Evolutionary conservation across 345 rosid species (phyloP).

Genomic region (Melaleuca quinquenervia): DNA sequence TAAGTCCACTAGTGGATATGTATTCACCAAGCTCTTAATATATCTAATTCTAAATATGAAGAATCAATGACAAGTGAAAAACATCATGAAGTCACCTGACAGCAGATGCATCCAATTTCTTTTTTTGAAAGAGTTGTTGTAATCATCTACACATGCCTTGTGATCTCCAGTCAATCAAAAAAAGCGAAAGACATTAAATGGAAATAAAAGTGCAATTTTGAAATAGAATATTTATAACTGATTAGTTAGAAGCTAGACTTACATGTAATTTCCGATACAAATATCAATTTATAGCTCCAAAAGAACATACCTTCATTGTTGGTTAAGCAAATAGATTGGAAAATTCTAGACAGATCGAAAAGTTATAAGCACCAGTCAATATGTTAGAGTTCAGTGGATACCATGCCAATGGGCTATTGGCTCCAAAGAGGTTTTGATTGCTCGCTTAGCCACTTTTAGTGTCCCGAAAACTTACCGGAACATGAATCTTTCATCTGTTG

Average conservation of each 20-base stretch:
- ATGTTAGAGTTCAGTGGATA: too few species aligned
- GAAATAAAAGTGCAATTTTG: not conserved
- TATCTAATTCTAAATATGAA: not conserved
- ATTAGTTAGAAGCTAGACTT: conserved; percentile 9
- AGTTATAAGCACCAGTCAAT: not conserved
- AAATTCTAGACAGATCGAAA: not conserved
- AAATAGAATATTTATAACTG: not conserved
- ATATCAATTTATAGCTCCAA: not conserved
- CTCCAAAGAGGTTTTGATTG: too few species aligned
- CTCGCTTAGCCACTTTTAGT: too few species aligned
- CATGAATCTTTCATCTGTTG: too few species aligned
- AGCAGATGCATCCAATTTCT: conserved; percentile 50
- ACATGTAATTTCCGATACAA: conserved; percentile 28
- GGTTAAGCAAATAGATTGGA: not conserved
- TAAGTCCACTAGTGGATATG: too few species aligned
- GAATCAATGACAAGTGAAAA: not conserved
- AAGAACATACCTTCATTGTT: conserved; percentile 18
- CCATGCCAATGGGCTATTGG: too few species aligned
- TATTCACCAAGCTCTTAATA: not conserved
- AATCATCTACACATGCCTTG: conserved; percentile 92
- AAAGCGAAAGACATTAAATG: not conserved
- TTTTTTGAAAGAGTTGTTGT: conserved; percentile 66
- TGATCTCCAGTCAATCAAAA: conserved; percentile 66
- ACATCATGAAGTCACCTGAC: conserved; percentile 46
- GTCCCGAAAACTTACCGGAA: too few species aligned